Conservation (phyloP, 169 alveolate species). For the Cryptosporidium sp. region DNA sequence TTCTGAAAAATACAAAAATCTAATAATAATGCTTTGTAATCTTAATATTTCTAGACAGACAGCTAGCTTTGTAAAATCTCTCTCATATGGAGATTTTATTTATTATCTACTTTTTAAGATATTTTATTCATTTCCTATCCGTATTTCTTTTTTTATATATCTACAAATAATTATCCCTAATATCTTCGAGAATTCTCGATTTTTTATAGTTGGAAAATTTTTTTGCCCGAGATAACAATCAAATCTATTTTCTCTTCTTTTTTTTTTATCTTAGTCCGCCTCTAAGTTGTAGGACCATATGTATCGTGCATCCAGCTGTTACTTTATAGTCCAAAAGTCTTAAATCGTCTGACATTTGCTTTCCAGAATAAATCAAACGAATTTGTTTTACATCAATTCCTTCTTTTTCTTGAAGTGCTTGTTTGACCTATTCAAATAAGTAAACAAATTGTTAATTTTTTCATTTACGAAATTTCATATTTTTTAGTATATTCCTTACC, state of each 20-base stretch:
- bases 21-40: background rate
- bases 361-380: conserved; percentile 91
- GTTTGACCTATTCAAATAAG: conserved; percentile 78
- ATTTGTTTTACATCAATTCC: conserved; percentile 91
- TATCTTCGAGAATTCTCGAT: no score
- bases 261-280: conserved; percentile 81
- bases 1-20: background rate
- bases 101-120: background rate
- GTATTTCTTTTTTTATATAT: background rate
- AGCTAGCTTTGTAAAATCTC: background rate
- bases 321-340: conserved; percentile 92
- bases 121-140: background rate
- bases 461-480: background rate
- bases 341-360: conserved; percentile 91
- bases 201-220: no score
- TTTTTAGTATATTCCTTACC: conserved; percentile 75
- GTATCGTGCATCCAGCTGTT: conserved; percentile 94
- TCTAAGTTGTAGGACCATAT: conserved; percentile 95
- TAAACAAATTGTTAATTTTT: background rate
- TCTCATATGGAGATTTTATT: background rate
- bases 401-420: conserved; percentile 95
- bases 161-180: background rate
- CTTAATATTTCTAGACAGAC: background rate
- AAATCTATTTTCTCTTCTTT: background rate
- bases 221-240: background rate